Conservation (phyloP, 192 early-diverging fungal genomes). For the Podila verticillata region DNA sequence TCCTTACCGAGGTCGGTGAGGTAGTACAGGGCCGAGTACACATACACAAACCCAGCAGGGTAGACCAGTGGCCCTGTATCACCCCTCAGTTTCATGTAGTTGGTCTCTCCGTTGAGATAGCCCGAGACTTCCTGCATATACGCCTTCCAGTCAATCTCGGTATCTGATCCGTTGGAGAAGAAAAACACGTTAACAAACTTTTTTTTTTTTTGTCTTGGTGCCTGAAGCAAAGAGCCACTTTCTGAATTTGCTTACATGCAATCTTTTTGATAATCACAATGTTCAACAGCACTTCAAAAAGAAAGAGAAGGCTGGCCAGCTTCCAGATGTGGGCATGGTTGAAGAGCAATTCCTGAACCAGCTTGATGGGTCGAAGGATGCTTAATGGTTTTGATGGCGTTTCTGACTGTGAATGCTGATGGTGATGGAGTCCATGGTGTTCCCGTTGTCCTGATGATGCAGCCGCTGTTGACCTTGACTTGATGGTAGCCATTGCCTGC, state of each 20-base stretch:
- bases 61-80: slow-evolving; percentile 97
- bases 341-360: slow-evolving; percentile 37
- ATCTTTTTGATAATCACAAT: slow-evolving; percentile 68
- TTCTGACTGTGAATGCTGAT: background rate
- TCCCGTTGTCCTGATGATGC: background rate
- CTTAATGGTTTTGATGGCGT: slow-evolving; percentile 4
- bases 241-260: slow-evolving; percentile 56
- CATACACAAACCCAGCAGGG: slow-evolving; percentile 93
- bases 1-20: slow-evolving; percentile 74
- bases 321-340: slow-evolving; percentile 63
- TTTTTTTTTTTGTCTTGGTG: background rate
- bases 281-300: slow-evolving; percentile 62
- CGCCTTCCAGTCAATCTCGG: slow-evolving; percentile 96
- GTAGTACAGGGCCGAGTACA: slow-evolving; percentile 79
- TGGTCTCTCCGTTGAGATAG: slow-evolving; percentile 82
- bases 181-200: background rate
- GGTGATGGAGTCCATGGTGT: background rate
- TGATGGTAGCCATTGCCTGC: slow-evolving; percentile 13
- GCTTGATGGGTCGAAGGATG: slow-evolving; percentile 24
- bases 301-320: slow-evolving; percentile 53
- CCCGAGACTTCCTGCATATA: slow-evolving; percentile 94
- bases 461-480: background rate
- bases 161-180: slow-evolving; percentile 60
- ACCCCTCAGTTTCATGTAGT: slow-evolving; percentile 83
- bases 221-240: too few species aligned